Conservation (phyloP, 2,329 filamentous ascomycete species). For the Graphiopsis chlorocephala region DNA sequence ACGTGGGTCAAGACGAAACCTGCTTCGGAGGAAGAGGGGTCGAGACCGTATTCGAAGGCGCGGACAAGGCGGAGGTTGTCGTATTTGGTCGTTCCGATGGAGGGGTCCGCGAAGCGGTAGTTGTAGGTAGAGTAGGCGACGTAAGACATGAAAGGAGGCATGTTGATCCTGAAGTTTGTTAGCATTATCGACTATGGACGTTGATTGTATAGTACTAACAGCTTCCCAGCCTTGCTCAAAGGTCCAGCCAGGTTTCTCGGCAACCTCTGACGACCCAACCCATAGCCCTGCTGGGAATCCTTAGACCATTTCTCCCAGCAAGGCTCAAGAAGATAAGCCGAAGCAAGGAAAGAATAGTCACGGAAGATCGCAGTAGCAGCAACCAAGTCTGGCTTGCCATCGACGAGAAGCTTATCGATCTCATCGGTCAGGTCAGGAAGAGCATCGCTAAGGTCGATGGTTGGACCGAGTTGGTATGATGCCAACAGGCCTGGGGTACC, state of each 20-base stretch:
- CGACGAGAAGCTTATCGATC: conserved; percentile 47
- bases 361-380: conserved; percentile 83
- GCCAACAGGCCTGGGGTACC: conserved; percentile 77
- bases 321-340: conserved; percentile 85
- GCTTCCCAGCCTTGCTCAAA: conserved; percentile 76
- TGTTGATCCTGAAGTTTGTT: conserved; percentile 54
- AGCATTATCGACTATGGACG: neutral
- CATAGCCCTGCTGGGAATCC: conserved; percentile 66
- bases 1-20: conserved; percentile 96
- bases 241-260: conserved; percentile 75
- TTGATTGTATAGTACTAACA: conserved; percentile 60
- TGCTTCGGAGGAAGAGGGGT: conserved; percentile 83
- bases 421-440: conserved; percentile 73
- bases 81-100: conserved; percentile 52
- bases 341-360: conserved; percentile 88
- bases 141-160: conserved; percentile 92
- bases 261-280: conserved; percentile 69
- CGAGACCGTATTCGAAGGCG: conserved; percentile 85
- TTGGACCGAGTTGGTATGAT: conserved; percentile 67
- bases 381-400: conserved; percentile 69
- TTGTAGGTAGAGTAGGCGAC: conserved; percentile 64
- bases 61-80: conserved; percentile 76
- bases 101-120: conserved; percentile 58
- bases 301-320: conserved; percentile 70
- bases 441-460: conserved; percentile 59